Conservation (phyloP, 2,329 filamentous ascomycete genomes). For the Claviceps sp. region DNA sequence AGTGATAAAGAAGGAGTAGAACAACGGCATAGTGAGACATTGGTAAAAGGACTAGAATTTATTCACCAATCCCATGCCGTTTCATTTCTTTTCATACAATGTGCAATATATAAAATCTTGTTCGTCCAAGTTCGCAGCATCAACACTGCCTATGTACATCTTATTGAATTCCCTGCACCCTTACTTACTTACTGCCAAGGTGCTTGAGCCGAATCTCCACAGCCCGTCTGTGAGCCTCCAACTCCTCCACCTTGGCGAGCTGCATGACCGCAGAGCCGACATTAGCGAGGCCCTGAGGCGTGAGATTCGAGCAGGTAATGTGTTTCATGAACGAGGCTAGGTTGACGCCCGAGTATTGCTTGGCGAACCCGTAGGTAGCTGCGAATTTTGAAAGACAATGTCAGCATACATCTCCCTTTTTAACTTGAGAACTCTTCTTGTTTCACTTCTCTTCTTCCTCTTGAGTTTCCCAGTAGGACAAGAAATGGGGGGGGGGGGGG, state of each 20-base stretch:
- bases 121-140: no score
- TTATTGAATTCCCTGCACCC: background rate
- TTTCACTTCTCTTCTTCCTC: background rate
- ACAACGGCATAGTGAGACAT: no score
- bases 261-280: constrained; percentile 88
- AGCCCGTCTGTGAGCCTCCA: constrained; percentile 85
- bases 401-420: background rate
- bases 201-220: constrained; percentile 66
- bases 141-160: no score
- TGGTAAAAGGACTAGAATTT: no score
- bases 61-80: no score
- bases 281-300: constrained; percentile 69
- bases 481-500: no score
- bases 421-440: no score
- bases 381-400: background rate
- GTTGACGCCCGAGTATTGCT: constrained; percentile 97
- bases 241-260: constrained; percentile 81
- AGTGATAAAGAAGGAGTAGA: no score
- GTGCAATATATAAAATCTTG: no score
- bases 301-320: constrained; percentile 89
- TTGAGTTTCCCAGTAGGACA: background rate
- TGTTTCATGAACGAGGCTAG: constrained; percentile 94
- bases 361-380: constrained; percentile 97
- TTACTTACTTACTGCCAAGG: constrained; percentile 13
- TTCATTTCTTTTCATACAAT: no score